Percentiles rank a stretch among this genome's conserved stretches.
These are phyloP conservation scores for Penstemon davidsonii DNA, from an alignment of 257 asterid genomes.

Conservation along the genomic window DNA sequence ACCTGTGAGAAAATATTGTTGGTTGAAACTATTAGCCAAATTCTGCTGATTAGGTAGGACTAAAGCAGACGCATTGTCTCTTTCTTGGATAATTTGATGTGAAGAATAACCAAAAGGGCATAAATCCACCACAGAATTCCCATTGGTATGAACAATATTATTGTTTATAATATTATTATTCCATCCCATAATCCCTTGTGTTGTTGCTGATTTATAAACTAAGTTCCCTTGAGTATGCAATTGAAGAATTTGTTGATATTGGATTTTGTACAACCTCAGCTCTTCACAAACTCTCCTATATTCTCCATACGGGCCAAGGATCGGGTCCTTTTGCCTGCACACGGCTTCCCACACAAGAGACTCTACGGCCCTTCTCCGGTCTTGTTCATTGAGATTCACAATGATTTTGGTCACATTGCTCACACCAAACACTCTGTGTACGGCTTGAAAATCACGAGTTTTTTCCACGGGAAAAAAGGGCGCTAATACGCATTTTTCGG, in stretches of 20 bases:
- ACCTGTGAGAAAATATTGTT: constrained; percentile 56
- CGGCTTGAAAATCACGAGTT: constrained; percentile 68
- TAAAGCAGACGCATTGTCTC: constrained; percentile 36
- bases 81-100: constrained; percentile 34
- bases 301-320: constrained; percentile 67
- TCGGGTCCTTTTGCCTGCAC: constrained; percentile 61
- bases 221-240: constrained; percentile 37
- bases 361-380: constrained; percentile 53
- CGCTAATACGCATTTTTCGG: constrained; percentile 66
- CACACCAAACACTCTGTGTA: constrained; percentile 79
- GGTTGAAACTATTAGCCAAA: constrained; percentile 45
- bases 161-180: constrained; percentile 29
- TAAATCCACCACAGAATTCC: constrained; percentile 35
- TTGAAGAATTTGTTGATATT: constrained; percentile 38
- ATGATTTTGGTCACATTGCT: constrained; percentile 67
- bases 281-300: constrained; percentile 60
- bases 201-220: constrained; percentile 35
- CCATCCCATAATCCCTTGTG: constrained; percentile 51
- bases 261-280: constrained; percentile 51
- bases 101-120: constrained; percentile 37
- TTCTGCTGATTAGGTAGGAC: constrained; percentile 56
- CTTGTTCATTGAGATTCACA: constrained; percentile 47
- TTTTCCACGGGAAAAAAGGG: constrained; percentile 64
- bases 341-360: constrained; percentile 85
- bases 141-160: constrained; percentile 31